Percentiles rank a stretch among this genome's conserved stretches.
Evolutionary conservation across 768 basidiomycete genomes (phyloP).

Genomic region (Tulasnella sp.): DNA sequence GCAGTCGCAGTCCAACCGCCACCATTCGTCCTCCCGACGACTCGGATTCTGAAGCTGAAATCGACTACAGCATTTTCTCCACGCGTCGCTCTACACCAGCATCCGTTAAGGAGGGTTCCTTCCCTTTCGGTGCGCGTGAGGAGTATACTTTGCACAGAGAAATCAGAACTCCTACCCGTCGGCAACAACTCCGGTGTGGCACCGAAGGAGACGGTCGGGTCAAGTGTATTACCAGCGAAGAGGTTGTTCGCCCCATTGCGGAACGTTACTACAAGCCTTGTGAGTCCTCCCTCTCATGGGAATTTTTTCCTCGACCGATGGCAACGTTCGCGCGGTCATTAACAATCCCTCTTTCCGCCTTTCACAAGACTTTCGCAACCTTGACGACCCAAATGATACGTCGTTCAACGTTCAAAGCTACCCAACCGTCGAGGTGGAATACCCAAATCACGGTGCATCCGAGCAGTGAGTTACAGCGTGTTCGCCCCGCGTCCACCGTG

Average conservation of each 20-base stretch:
- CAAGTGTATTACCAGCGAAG: neutral
- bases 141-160: neutral
- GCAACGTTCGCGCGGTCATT: neutral
- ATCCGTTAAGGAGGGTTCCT: neutral
- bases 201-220: neutral
- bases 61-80: slow-evolving; percentile 9
- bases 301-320: neutral
- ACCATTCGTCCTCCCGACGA: neutral
- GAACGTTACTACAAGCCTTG: slow-evolving; percentile 4
- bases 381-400: slow-evolving; percentile 45
- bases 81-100: slow-evolving; percentile 1
- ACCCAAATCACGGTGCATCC: slow-evolving; percentile 54
- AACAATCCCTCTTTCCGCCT: neutral
- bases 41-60: slow-evolving; percentile 5
- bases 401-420: slow-evolving; percentile 50
- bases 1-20: neutral
- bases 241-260: neutral
- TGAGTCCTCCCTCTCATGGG: too few species aligned
- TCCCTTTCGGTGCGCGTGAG: slow-evolving; percentile 1
- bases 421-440: slow-evolving; percentile 63
- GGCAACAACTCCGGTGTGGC: neutral
- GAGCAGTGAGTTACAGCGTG: slow-evolving; percentile 41
- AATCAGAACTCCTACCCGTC: neutral
- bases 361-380: slow-evolving; percentile 55
- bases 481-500: neutral